Conservation (phyloP, 2,329 filamentous ascomycete genomes). For the Sarocladium kiliense region DNA sequence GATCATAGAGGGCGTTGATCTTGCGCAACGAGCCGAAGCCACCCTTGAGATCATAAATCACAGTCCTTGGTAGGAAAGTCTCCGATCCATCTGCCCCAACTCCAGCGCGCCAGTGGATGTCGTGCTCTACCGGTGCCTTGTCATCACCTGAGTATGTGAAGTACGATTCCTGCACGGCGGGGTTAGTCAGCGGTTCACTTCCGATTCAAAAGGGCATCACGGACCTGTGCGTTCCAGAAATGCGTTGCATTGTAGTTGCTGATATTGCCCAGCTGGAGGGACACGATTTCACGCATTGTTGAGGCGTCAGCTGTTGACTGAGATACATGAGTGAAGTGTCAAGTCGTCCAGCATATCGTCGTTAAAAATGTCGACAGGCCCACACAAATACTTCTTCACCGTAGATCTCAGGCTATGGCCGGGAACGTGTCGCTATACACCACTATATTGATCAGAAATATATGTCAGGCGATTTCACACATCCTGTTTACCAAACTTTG, state of each 20-base stretch:
- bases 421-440: too few species aligned
- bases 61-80: slow-evolving; percentile 84
- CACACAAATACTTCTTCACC: too few species aligned
- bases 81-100: slow-evolving; percentile 78
- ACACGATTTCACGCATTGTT: slow-evolving; percentile 88
- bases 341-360: too few species aligned
- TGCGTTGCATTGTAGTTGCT: slow-evolving; percentile 93
- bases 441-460: too few species aligned
- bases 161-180: slow-evolving; percentile 72
- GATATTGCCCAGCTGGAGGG: slow-evolving; percentile 85
- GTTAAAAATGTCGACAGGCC: too few species aligned
- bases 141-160: slow-evolving; percentile 72
- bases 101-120: slow-evolving; percentile 82
- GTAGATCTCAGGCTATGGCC: too few species aligned
- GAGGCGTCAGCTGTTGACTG: not conserved
- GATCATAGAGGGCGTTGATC: slow-evolving; percentile 82
- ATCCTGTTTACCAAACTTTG: too few species aligned
- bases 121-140: slow-evolving; percentile 34
- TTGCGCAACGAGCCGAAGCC: slow-evolving; percentile 85
- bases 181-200: not conserved
- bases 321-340: not conserved
- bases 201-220: not conserved
- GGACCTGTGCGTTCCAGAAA: slow-evolving; percentile 92
- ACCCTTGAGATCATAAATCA: slow-evolving; percentile 94
- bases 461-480: too few species aligned